phyloP scores from a whole-genome alignment of 164 flowering plant species.

The Nelumbo lutea region DNA sequence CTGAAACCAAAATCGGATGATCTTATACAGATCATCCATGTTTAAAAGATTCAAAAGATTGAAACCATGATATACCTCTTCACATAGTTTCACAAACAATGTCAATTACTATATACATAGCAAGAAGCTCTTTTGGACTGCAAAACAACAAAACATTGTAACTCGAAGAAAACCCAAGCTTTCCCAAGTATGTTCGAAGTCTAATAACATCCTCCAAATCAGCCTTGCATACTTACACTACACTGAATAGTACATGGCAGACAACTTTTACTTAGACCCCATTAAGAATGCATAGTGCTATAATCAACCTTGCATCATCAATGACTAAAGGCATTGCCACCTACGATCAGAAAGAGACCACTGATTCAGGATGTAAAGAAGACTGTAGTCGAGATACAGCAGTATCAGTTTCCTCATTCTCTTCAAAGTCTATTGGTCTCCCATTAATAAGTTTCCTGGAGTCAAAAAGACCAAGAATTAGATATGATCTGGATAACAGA shows the following conservation, averaged over 20 bases:
- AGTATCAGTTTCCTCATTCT: conserved; percentile 57
- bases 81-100: no score
- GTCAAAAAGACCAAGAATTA: background rate
- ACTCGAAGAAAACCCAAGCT: no score
- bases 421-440: conserved; percentile 37
- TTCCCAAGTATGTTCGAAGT: background rate
- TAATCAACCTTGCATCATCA: no score
- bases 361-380: conserved; percentile 34
- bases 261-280: no score
- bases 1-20: background rate
- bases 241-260: no score
- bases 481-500: no score
- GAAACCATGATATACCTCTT: no score
- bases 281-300: no score
- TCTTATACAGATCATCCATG: background rate
- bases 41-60: background rate
- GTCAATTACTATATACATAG: no score
- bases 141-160: no score
- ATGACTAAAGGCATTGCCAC: background rate
- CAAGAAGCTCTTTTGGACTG: conserved; percentile 5
- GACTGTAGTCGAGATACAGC: conserved; percentile 46
- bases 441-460: conserved; percentile 36
- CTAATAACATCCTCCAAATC: background rate
- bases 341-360: conserved; percentile 41
- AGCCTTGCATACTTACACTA: background rate